A percentile compares a stretch with the other conserved stretches of the same genome.
Evolutionary conservation across 2,329 filamentous ascomycete genomes (phyloP).

Genomic region (Purpureocillium takamizusanense): DNA sequence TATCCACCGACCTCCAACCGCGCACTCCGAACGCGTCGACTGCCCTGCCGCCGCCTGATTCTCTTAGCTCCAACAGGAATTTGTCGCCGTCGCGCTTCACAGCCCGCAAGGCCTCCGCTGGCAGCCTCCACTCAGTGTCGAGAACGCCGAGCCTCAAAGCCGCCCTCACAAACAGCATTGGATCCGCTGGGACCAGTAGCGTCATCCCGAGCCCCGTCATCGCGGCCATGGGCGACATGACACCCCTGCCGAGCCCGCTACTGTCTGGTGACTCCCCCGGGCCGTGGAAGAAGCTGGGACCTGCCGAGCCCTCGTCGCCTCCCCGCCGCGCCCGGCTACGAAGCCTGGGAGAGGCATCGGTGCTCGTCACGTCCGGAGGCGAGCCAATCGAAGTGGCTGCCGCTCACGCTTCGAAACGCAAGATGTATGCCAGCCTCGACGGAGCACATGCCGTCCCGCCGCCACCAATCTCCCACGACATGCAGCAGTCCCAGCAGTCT

Average conservation of each 20-base stretch:
- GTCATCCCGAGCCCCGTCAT: constrained; percentile 65
- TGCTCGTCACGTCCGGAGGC: constrained; percentile 39
- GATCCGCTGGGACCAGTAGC: constrained; percentile 50
- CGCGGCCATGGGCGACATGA: constrained; percentile 68
- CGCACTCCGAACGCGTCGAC: constrained; percentile 16
- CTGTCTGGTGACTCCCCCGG: constrained; percentile 56
- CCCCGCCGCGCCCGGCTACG: constrained; percentile 15
- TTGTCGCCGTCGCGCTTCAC: constrained; percentile 20
- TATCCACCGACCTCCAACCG: constrained; percentile 25
- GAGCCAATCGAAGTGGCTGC: constrained; percentile 43
- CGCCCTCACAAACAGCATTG: constrained; percentile 39
- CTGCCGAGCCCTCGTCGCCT: constrained; percentile 33
- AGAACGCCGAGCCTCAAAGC: constrained; percentile 54
- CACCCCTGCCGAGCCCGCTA: constrained; percentile 69
- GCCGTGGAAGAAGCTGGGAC: constrained; percentile 50
- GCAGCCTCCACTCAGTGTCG: constrained; percentile 38
- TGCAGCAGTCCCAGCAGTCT: constrained; percentile 10
- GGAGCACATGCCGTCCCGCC: constrained; percentile 18
- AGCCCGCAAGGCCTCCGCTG: constrained; percentile 18
- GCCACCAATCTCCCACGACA: constrained; percentile 14
- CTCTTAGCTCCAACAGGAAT: constrained; percentile 24
- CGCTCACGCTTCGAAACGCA: constrained; percentile 46
- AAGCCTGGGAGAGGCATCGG: constrained; percentile 23
- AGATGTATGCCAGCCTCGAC: constrained; percentile 35
- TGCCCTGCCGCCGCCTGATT: constrained; percentile 2